phyloP scores from a whole-genome alignment of 345 rosid species.

The Hirschfeldia incana region DNA sequence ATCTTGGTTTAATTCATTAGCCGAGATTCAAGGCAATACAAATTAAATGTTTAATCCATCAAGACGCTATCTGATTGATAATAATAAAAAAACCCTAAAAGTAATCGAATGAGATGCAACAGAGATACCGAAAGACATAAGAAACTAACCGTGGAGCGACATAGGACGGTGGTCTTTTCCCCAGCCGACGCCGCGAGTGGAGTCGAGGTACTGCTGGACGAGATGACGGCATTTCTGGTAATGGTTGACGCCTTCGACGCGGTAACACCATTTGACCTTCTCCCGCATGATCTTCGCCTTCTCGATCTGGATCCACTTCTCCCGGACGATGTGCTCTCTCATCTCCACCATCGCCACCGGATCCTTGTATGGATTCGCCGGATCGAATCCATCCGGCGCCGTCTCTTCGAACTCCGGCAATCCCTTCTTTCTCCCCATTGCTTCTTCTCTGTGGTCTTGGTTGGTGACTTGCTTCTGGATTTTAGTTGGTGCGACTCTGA shows the following conservation, averaged over 20 bases:
- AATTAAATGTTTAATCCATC: too few relatives aligned
- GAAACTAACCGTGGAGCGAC: slow-evolving; percentile 70
- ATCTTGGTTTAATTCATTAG: neutral
- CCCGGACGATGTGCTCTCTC: slow-evolving; percentile 93
- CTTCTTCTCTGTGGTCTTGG: slow-evolving; percentile 12
- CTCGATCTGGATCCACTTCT: slow-evolving; percentile 99
- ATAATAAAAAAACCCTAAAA: neutral
- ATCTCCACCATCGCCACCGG: slow-evolving; percentile 98
- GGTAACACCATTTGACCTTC: slow-evolving; percentile 91
- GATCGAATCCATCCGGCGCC: slow-evolving; percentile 97
- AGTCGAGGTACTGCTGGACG: slow-evolving; percentile 84
- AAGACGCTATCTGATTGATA: neutral
- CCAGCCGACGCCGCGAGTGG: slow-evolving; percentile 99
- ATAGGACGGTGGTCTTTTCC: slow-evolving; percentile 96
- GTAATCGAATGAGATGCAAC: neutral
- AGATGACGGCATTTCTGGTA: slow-evolving; percentile 97
- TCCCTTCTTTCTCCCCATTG: slow-evolving; percentile 95
- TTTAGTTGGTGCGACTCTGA: neutral
- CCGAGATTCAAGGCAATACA: neutral
- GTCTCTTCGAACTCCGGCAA: slow-evolving; percentile 87
- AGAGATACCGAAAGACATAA: too few relatives aligned
- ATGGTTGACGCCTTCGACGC: slow-evolving; percentile 96
- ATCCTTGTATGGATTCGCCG: slow-evolving; percentile 81
- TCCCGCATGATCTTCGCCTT: slow-evolving; percentile 96
- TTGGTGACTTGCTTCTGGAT: slow-evolving; percentile 9